Conservation (phyloP, 805 yeast genomes). For the Spathaspora hagerdaliae region DNA sequence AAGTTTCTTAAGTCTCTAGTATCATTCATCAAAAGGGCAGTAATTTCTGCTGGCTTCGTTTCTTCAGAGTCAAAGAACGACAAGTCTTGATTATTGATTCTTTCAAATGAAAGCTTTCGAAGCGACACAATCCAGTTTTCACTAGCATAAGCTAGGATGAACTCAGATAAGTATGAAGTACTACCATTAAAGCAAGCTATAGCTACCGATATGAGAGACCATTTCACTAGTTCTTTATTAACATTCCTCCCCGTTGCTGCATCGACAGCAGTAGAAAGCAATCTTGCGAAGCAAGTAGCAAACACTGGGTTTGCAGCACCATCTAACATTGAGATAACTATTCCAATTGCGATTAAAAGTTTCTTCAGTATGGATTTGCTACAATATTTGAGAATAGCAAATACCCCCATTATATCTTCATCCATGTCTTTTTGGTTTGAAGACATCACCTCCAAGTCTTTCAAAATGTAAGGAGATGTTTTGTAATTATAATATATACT, state of each 20-base stretch:
- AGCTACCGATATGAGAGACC: constrained; percentile 66
- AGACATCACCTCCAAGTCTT: constrained; percentile 10
- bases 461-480: constrained; percentile 18
- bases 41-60: constrained; percentile 47
- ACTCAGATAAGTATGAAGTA: constrained; percentile 47
- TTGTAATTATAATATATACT: constrained; percentile 13
- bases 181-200: constrained; percentile 64
- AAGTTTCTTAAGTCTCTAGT: constrained; percentile 69
- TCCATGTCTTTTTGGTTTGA: constrained; percentile 4
- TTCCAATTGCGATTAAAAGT: constrained; percentile 43
- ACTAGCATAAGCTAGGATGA: constrained; percentile 51
- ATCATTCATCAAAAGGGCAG: constrained; percentile 75
- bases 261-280: constrained; percentile 63
- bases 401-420: constrained; percentile 15
- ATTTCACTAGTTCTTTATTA: constrained; percentile 39
- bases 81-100: constrained; percentile 48
- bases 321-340: constrained; percentile 47
- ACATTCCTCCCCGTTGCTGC: constrained; percentile 23
- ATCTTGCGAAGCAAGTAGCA: constrained; percentile 69
- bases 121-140: constrained; percentile 63
- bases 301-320: constrained; percentile 74
- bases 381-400: constrained; percentile 23
- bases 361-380: constrained; percentile 15
- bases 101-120: constrained; percentile 46
- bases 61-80: constrained; percentile 45